Evolutionary conservation across 208 protist genomes (phyloP).

Genomic region (Acanthamoeba triangularis): DNA sequence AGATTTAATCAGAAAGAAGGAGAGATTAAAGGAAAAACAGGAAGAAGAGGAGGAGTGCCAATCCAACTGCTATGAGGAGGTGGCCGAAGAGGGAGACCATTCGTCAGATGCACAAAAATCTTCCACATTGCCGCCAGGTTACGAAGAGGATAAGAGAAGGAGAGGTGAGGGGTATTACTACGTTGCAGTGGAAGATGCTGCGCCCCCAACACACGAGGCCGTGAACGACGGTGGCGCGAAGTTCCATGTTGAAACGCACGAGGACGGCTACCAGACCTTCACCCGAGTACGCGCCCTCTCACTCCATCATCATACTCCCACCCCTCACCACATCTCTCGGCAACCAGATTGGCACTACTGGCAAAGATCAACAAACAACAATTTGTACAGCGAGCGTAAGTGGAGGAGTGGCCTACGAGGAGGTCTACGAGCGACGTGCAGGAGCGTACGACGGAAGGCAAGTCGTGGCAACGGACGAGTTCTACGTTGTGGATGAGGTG

Average conservation of each 20-base stretch:
- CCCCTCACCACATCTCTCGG: not conserved
- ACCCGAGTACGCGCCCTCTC: not conserved
- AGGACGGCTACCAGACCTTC: not conserved
- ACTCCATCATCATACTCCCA: not conserved
- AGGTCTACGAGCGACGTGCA: not conserved
- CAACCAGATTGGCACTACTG: too few relatives aligned
- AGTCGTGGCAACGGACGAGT: not conserved
- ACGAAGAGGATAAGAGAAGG: not conserved
- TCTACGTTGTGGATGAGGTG: constrained; percentile 13
- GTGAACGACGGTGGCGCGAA: not conserved
- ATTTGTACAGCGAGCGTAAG: not conserved
- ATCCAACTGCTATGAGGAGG: constrained; percentile 30
- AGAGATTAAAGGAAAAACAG: constrained; percentile 1
- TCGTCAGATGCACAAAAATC: not conserved
- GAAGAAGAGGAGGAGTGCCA: not conserved
- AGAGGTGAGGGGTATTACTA: constrained; percentile 16
- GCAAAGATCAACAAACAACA: too few relatives aligned
- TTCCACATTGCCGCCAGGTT: not conserved
- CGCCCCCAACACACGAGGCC: not conserved
- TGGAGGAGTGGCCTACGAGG: not conserved
- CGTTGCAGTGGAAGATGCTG: not conserved
- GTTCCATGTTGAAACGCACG: not conserved
- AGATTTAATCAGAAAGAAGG: not conserved
- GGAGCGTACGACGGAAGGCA: not conserved
- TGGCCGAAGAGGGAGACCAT: not conserved